Percentiles rank a stretch among this genome's conserved stretches.
Evolutionary conservation across 2,329 filamentous ascomycete species (phyloP).

Genomic region (Claviceps monticola): DNA sequence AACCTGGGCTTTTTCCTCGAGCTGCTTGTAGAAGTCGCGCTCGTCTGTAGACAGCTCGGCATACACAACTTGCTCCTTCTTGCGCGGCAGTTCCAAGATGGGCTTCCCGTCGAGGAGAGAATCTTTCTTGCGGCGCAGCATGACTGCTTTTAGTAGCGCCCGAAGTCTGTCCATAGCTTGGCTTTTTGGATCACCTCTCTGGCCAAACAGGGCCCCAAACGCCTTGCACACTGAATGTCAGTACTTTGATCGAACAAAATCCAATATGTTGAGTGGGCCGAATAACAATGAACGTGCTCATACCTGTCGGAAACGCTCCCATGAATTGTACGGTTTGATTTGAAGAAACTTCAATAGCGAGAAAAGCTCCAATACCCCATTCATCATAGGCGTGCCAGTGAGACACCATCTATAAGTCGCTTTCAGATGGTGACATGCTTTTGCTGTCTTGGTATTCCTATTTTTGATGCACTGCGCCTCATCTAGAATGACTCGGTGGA

Average conservation of each 20-base stretch:
- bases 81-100: constrained; percentile 61
- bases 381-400: constrained; percentile 83
- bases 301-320: constrained; percentile 45
- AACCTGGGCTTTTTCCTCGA: constrained; percentile 54
- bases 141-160: constrained; percentile 61
- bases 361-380: constrained; percentile 63
- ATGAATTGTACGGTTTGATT: constrained; percentile 60
- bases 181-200: constrained; percentile 33
- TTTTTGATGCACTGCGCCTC: constrained; percentile 81
- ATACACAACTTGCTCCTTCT: constrained; percentile 63
- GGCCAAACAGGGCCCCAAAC: constrained; percentile 28
- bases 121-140: constrained; percentile 70
- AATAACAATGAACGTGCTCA: constrained; percentile 11
- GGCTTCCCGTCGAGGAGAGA: constrained; percentile 68
- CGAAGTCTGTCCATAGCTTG: constrained; percentile 61
- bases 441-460: constrained; percentile 54
- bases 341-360: constrained; percentile 64
- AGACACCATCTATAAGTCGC: constrained; percentile 67
- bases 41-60: constrained; percentile 63
- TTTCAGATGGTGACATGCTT: constrained; percentile 51
- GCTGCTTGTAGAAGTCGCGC: constrained; percentile 60
- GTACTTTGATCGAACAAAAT: not conserved
- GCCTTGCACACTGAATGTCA: constrained; percentile 10
- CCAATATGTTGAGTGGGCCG: not conserved
- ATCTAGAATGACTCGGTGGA: constrained; percentile 71